These are phyloP conservation scores for Limnomonas spitsbergensis DNA, from an alignment of 139 green algal species.

Conservation along the genomic window DNA sequence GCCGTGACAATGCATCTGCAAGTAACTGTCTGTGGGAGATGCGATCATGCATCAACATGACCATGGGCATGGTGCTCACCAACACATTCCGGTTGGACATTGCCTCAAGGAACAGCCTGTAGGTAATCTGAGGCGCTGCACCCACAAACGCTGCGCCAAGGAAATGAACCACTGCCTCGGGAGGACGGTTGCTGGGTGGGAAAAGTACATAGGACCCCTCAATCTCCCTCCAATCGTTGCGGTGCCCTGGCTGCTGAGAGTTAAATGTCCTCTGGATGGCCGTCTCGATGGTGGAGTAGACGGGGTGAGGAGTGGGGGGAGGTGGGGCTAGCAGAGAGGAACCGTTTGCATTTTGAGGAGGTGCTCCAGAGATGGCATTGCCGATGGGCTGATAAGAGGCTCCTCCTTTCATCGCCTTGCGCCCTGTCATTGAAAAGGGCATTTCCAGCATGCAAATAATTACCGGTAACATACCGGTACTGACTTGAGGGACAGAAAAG, in stretches of 20 bases:
- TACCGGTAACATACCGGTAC: too few relatives aligned
- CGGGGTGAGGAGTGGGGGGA: neutral
- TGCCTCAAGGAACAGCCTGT: slow-evolving; percentile 70
- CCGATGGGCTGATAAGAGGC: slow-evolving; percentile 12
- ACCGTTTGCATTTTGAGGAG: neutral
- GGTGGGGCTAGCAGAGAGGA: neutral
- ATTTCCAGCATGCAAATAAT: too few relatives aligned
- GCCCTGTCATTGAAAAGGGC: too few relatives aligned
- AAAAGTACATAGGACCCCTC: slow-evolving; percentile 75
- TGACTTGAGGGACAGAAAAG: too few relatives aligned
- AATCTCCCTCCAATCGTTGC: slow-evolving; percentile 50
- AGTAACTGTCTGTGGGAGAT: too few relatives aligned
- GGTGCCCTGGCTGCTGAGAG: slow-evolving; percentile 32
- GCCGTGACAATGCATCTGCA: too few relatives aligned
- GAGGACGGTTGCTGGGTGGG: slow-evolving; percentile 31
- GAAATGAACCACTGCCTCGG: slow-evolving; percentile 80
- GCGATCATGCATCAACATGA: too few relatives aligned
- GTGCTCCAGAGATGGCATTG: neutral
- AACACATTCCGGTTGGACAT: slow-evolving; percentile 70
- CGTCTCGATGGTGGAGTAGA: slow-evolving; percentile 34
- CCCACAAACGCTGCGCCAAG: slow-evolving; percentile 89
- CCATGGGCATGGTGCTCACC: slow-evolving; percentile 31
- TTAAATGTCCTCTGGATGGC: slow-evolving; percentile 41
- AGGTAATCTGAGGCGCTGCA: slow-evolving; percentile 66
- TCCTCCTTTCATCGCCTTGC: too few relatives aligned